Percentiles rank a stretch among this genome's conserved stretches.
phyloP scores from a whole-genome alignment of 805 yeast species.

The Suhomyces prunicola region DNA sequence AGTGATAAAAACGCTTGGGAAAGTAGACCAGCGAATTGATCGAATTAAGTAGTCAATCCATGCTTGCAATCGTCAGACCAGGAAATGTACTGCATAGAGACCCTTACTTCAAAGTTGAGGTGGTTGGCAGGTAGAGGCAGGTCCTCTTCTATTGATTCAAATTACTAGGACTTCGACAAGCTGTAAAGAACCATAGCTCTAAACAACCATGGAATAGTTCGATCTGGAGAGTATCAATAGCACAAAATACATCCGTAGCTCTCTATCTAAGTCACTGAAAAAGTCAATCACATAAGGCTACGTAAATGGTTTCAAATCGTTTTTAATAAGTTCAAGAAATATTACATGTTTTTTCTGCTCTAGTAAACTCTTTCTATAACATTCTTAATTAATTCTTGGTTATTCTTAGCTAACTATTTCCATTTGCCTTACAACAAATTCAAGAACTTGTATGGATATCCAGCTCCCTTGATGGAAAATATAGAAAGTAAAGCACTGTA shows the following conservation, averaged over 20 bases:
- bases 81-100: background rate
- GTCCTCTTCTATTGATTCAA: background rate
- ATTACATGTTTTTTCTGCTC: too few relatives aligned
- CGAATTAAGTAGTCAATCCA: background rate
- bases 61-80: background rate
- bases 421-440: constrained; percentile 10
- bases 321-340: too few relatives aligned
- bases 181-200: too few relatives aligned
- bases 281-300: too few relatives aligned
- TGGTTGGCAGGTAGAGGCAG: background rate
- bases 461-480: constrained; percentile 66
- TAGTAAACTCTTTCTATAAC: background rate
- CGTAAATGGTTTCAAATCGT: too few relatives aligned
- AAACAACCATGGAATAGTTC: too few relatives aligned
- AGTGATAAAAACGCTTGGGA: constrained; percentile 27
- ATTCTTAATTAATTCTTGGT: background rate
- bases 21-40: constrained; percentile 29
- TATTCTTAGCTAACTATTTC: background rate
- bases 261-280: too few relatives aligned
- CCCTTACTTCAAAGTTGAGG: background rate
- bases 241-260: too few relatives aligned
- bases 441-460: constrained; percentile 72
- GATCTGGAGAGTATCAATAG: too few relatives aligned
- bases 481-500: constrained; percentile 64
- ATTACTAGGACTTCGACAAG: too few relatives aligned